These are phyloP conservation scores for Acer yangbiense DNA, from an alignment of 345 rosid species.

Conservation along the genomic window DNA sequence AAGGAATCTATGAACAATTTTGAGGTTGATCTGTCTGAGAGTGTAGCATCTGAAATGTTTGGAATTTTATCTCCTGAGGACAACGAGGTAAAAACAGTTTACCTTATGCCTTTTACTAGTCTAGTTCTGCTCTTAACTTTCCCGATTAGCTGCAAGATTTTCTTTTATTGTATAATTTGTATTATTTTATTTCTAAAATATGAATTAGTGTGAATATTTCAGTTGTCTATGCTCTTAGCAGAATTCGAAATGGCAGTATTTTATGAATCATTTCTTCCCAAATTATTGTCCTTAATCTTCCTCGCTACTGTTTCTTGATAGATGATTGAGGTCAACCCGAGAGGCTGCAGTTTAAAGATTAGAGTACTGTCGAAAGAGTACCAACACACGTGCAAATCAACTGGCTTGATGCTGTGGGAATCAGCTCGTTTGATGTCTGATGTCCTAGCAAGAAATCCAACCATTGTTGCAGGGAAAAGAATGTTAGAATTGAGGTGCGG, in stretches of 20 bases:
- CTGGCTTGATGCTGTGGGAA: conserved; percentile 97
- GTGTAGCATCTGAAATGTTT: conserved; percentile 79
- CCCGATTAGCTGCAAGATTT: neutral
- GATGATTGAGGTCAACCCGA: conserved; percentile 54
- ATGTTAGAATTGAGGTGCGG: conserved; percentile 86
- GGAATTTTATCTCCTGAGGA: conserved; percentile 54
- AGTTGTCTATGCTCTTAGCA: neutral
- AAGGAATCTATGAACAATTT: conserved; percentile 28
- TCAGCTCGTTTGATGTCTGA: conserved; percentile 84
- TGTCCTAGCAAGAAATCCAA: conserved; percentile 70
- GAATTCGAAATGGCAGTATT: neutral
- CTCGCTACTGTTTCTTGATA: conserved; percentile 20
- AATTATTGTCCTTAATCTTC: conserved; percentile 2
- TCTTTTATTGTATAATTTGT: neutral
- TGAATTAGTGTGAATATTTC: neutral
- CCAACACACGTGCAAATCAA: conserved; percentile 90
- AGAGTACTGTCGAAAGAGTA: conserved; percentile 70
- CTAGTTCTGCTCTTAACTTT: neutral
- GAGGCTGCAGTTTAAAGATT: conserved; percentile 46
- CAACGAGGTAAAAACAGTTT: conserved; percentile 51
- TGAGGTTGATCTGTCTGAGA: conserved; percentile 80
- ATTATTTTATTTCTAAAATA: neutral
- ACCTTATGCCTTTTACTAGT: neutral
- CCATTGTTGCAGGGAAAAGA: conserved; percentile 63
- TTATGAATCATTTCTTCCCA: neutral